Percentiles rank a stretch among this genome's conserved stretches.
Evolutionary conservation across 2,329 filamentous ascomycete species (phyloP).

Genomic region (Calonectria pseudoreteaudii): DNA sequence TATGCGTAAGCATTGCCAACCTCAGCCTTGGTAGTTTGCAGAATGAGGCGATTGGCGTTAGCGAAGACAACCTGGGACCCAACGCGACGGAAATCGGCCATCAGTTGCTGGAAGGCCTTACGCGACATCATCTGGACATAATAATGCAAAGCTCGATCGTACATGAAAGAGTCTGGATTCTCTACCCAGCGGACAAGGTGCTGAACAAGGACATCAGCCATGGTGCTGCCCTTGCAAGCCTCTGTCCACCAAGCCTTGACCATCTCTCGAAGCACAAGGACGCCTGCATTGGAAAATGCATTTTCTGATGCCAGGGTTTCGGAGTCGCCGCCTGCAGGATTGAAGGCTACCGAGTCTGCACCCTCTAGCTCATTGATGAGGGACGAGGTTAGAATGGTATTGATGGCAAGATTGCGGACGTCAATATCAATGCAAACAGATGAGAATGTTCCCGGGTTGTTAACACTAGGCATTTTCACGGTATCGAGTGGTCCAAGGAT

Average conservation of each 20-base stretch:
- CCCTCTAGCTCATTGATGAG: conserved; percentile 97
- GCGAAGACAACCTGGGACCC: conserved; percentile 97
- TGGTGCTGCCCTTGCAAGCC: conserved; percentile 87
- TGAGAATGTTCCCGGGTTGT: conserved; percentile 92
- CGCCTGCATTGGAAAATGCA: conserved; percentile 91
- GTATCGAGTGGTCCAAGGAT: conserved; percentile 84
- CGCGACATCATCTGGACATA: conserved; percentile 99
- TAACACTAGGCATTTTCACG: conserved; percentile 92
- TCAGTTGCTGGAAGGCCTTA: conserved; percentile 96
- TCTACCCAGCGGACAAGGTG: conserved; percentile 98
- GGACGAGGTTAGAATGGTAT: conserved; percentile 96
- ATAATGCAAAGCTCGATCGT: conserved; percentile 93
- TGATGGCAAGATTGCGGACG: conserved; percentile 94
- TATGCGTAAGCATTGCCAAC: conserved; percentile 98
- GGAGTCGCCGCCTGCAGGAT: conserved; percentile 60
- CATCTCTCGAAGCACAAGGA: conserved; percentile 94
- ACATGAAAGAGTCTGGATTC: conserved; percentile 91
- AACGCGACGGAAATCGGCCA: conserved; percentile 95
- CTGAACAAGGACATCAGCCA: conserved; percentile 98
- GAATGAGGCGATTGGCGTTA: conserved; percentile 85
- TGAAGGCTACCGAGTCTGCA: conserved; percentile 86
- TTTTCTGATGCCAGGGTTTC: conserved; percentile 82
- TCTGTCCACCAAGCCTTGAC: conserved; percentile 99
- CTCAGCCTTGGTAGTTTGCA: conserved; percentile 97
- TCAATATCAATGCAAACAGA: conserved; percentile 97